Evolutionary conservation across 2,329 filamentous ascomycete species (phyloP).

Genomic region (Cladophialophora psammophila): DNA sequence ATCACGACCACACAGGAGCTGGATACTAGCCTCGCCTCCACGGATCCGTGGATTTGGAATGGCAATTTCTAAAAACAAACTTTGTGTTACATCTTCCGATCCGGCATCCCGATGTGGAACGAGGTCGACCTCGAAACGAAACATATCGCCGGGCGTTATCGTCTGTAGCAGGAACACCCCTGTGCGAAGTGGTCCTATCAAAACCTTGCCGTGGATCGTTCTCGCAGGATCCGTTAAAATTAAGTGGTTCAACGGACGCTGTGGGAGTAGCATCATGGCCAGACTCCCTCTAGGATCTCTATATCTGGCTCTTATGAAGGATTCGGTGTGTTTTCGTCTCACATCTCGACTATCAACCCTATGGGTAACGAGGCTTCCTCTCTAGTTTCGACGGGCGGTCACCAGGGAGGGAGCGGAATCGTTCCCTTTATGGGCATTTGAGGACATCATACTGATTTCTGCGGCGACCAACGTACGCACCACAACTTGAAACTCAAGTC

Average conservation of each 20-base stretch:
- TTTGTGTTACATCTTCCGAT: slow-evolving; percentile 2
- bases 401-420: neutral
- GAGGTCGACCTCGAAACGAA: neutral
- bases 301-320: neutral
- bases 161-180: neutral
- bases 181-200: neutral
- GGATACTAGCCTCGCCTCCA: neutral
- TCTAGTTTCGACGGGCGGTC: neutral
- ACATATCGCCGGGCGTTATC: neutral
- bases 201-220: neutral
- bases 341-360: neutral
- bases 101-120: neutral
- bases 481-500: too few relatives aligned
- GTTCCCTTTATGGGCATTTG: neutral
- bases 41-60: neutral
- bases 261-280: neutral
- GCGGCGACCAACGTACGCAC: too few relatives aligned
- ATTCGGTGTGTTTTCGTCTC: neutral
- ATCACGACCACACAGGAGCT: neutral
- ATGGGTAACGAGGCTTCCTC: neutral
- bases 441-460: too few relatives aligned
- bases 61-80: neutral
- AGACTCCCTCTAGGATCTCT: neutral
- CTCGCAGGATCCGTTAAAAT: neutral
- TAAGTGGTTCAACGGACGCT: neutral